Evolutionary conservation across 2,329 filamentous ascomycete genomes (phyloP), one percentile per base, ranked within the genome.

Genomic region (Dendrostoma leiphaemia): DNA sequence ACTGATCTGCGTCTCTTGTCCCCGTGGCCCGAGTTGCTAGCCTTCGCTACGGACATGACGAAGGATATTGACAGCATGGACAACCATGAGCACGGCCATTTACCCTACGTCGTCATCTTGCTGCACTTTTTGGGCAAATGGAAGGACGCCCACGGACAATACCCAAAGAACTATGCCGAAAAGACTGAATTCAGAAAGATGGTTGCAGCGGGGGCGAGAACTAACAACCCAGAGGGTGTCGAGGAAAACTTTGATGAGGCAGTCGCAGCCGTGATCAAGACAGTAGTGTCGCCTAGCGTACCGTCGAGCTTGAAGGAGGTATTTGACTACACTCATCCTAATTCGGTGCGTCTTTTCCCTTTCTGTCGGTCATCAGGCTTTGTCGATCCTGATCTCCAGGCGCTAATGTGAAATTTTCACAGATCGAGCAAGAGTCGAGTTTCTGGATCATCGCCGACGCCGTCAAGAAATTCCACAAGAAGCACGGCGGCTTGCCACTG

Each of bases 191-290:
- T 99, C 68, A 81, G 89, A 53, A 81, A 85, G 26, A 71, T 86
- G 12, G 83, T 99, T 1, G 77, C 84, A 10, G 76, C 78, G 6
- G 84, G 81, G 3, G 82, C 88, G 62, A 83, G 91, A 62, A 89
- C 76, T 48, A 75, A 87, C 62, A 95, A 85, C 54, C 70, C 90
- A 0, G 91, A 96, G 68, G 92, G 91, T 43, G 90, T 89, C 53
- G 94, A 99, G 67, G 94, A 99, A 74, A 99, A 99, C 69, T 99
- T 91, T 65, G 91, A 97, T 57, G 94, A 99, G 71, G 95, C 94
- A 4, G 85, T 86, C 43, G 85, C 84, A 13, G 91, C 92, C 5
- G 91, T 97, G 1, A 78, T 97, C 64, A 96, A 96, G 70, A 89
- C 88, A n/a, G 76, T 99, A 29, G 85, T 87, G 40, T 74, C 78